Evolutionary conservation across 2,329 filamentous ascomycete species (phyloP), one percentile per base, ranked within the genome.

Genomic region (Xylaria arbuscula): DNA sequence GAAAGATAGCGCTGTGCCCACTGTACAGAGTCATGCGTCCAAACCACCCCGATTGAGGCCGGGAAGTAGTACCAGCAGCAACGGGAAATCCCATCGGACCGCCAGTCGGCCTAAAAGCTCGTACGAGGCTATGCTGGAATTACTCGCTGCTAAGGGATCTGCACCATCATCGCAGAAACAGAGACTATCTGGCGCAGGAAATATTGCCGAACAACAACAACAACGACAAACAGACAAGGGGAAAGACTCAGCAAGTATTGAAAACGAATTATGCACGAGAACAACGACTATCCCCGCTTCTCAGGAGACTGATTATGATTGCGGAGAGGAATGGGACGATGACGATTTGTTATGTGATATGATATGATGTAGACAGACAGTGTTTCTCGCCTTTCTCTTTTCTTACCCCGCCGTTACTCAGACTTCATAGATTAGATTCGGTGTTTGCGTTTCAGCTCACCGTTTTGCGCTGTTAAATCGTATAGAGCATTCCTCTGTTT

Each of bases 271-370:
- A n/a, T n/a, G n/a, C n/a, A n/a, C n/a, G n/a, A n/a, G n/a, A n/a
- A n/a, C n/a, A n/a, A n/a, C 22, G 7, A 66, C 19, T 15, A 50
- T 56, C 38, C n/a, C 68, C 3, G 67, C 67, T 3, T 75, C 74
- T 0, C 74, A 75, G 32, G 74, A 76, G 66, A 76, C 74, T 32
- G 74, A 76, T 28, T 76, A 76, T n/a, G 70, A 67, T 36, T 67
- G 72, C 7, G 74, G 73, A 17, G 66, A 67, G 64, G 69, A 70
- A 19, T 72, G 67, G 71, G 70, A 72, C 19, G 71, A 72, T 28
- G 67, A 72, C 32, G 70, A 71, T 50, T 58, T 70, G 19, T 47
- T 71, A 50, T 22, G 53, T 22, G 67, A 62, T 19, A 60, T 68
- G 13, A 10, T 62, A 56, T 64, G 55, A 67, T 51, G 51, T 15